Evolutionary conservation across 352 stramenopile genomes (phyloP), one percentile per base, ranked within the genome.

Genomic region (Blastocystis sp.): DNA sequence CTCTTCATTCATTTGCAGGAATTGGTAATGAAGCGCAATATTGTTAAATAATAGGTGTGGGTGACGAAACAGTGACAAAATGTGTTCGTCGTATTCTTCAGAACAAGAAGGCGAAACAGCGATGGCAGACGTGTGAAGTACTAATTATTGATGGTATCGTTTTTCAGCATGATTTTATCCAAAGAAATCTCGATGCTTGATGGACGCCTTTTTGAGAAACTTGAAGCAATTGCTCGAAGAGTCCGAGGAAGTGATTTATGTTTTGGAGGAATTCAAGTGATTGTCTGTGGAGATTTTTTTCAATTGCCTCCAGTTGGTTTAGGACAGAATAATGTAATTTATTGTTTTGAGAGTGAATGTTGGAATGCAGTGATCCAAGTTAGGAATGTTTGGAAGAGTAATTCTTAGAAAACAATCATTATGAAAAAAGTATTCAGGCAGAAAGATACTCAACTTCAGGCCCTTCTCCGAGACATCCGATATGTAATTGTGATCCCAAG

Each of bases 261-360:
- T 1, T 97, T 98, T 91, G 95, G 95, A 57, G 96, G 96, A 44
- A 94, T 98, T 81, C 96, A 98, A 91, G 87, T 98, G 30, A 93
- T 98, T 69, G 91, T 97, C 17, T 96, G 95, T 6, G 78, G 96
- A 9, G 96, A 98, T 90, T 98, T 98, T 90, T 98, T 95, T 91
- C 96, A 98, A 91, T 90, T 98, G 13, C 95, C 95, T 22, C 96
- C 96, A 6, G 92, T 98, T 35, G 91, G 91, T 0, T 90, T 88
- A 37, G 80, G 91, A 2, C 64, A 84, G 51, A 84, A 84, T 42
- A 42, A 42, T 35, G 73, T 84, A 11, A 66, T 84, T 42, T 84
- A 84, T 51, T 84, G 73, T 37, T 84, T 84, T 35, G 73, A 84
- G 51, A 84, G 73, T 24, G 73, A 27, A 35, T 68, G 73, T 42